Percentiles rank a stretch among this genome's conserved stretches.
Conservation (phyloP, 345 rosid species). For the Dovyalis caffra region DNA sequence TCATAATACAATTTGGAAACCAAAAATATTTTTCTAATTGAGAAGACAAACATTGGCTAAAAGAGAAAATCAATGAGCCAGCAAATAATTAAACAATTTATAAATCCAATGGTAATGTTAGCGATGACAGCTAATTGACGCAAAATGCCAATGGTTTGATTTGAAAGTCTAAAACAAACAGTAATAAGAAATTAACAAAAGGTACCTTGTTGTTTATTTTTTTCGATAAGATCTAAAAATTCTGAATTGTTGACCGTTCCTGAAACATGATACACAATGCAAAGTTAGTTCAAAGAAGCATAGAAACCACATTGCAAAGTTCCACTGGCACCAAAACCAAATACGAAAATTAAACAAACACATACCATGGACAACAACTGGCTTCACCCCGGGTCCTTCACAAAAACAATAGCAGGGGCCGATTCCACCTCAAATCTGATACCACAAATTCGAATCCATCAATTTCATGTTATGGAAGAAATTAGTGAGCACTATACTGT, state of each 20-base stretch:
- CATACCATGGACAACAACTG: constrained; percentile 81
- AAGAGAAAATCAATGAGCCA: not conserved
- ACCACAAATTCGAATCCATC: constrained; percentile 16
- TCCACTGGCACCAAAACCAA: constrained; percentile 9
- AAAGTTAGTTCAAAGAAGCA: constrained; percentile 17
- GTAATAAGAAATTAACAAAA: not conserved
- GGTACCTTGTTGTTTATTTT: constrained; percentile 75
- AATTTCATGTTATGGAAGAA: not conserved
- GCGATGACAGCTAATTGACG: too few species aligned
- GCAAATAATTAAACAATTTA: too few species aligned
- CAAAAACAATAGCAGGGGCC: constrained; percentile 80
- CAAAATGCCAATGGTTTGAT: too few species aligned
- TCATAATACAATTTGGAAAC: not conserved
- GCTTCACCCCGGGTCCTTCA: constrained; percentile 86
- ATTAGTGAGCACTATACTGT: not conserved
- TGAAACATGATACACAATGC: constrained; percentile 36
- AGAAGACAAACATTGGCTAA: too few species aligned
- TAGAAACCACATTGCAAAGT: not conserved
- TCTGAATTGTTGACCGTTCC: constrained; percentile 69
- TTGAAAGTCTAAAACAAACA: too few species aligned
- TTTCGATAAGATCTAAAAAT: constrained; percentile 69
- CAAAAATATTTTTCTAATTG: too few species aligned
- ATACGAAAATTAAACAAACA: constrained; percentile 12
- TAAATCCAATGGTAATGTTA: not conserved
- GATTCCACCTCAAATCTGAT: constrained; percentile 91